These are phyloP conservation scores for Coleophoma cylindrospora DNA, from an alignment of 2,329 filamentous ascomycete genomes.

Conservation along the genomic window DNA sequence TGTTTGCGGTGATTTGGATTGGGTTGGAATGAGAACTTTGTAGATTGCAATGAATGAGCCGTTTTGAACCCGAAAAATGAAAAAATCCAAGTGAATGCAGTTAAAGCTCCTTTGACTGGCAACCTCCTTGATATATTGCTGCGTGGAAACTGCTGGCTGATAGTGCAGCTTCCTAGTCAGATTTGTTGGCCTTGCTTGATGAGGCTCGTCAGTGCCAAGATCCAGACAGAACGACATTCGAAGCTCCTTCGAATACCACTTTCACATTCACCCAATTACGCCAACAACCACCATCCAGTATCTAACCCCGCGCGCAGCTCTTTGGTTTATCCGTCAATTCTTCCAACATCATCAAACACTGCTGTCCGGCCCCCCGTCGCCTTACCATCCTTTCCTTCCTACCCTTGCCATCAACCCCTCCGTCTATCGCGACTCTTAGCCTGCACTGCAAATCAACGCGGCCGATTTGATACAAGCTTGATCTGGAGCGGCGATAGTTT, in stretches of 20 bases:
- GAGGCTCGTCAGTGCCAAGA: slow-evolving; percentile 8
- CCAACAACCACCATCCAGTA: background rate
- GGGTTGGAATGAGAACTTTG: too few species aligned
- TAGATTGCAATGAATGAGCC: too few species aligned
- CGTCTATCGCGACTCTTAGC: slow-evolving; percentile 13
- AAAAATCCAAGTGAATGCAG: too few species aligned
- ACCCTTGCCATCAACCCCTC: slow-evolving; percentile 18
- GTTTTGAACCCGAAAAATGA: too few species aligned
- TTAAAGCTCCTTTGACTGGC: too few species aligned
- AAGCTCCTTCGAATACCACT: background rate
- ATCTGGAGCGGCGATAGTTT: background rate
- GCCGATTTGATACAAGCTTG: slow-evolving; percentile 8
- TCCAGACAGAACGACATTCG: background rate
- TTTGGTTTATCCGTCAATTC: slow-evolving; percentile 3
- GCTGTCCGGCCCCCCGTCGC: slow-evolving; percentile 9
- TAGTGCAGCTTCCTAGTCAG: too few species aligned
- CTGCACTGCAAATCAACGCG: slow-evolving; percentile 14
- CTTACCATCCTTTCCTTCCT: slow-evolving; percentile 11
- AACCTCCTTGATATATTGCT: too few species aligned
- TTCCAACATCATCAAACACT: background rate
- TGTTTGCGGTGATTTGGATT: too few species aligned
- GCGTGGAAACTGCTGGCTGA: too few species aligned
- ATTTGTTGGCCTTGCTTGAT: slow-evolving; percentile 4
- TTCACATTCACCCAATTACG: slow-evolving; percentile 5
- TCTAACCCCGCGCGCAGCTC: slow-evolving; percentile 1